Percentiles rank a stretch among this genome's conserved stretches.
Conservation (phyloP, 352 stramenopile species). For the Pythium scleroteichum region DNA sequence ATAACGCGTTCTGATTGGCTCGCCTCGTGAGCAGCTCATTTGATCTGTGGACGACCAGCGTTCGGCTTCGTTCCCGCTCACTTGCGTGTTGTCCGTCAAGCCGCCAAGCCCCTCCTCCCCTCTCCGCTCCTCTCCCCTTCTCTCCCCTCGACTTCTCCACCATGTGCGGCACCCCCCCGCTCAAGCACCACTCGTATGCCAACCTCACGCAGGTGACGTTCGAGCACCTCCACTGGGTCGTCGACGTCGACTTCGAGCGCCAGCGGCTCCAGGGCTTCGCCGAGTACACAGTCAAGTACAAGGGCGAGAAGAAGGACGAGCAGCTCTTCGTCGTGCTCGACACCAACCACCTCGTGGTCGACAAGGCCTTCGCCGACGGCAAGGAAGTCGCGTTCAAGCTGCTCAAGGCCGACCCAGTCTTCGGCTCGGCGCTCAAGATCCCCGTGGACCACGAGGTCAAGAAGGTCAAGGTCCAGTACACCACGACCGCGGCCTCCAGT, state of each 20-base stretch:
- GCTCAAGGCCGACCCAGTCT: slow-evolving; percentile 46
- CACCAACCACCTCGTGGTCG: slow-evolving; percentile 80
- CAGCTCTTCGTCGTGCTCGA: slow-evolving; percentile 79
- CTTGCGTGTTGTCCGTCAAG: slow-evolving; percentile 19
- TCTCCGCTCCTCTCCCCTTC: background rate
- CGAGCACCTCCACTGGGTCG: slow-evolving; percentile 86
- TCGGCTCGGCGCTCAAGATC: slow-evolving; percentile 48
- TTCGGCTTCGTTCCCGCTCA: background rate
- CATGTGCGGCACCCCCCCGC: slow-evolving; percentile 23
- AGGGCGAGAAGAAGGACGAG: slow-evolving; percentile 15
- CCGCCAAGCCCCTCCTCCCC: background rate
- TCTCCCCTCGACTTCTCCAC: background rate
- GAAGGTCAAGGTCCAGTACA: slow-evolving; percentile 79
- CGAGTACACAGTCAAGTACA: slow-evolving; percentile 78
- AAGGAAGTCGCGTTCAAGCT: slow-evolving; percentile 34
- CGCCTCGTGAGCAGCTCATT: slow-evolving; percentile 15
- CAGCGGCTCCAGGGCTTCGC: slow-evolving; percentile 74
- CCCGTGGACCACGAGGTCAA: slow-evolving; percentile 37
- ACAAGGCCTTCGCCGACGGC: slow-evolving; percentile 52
- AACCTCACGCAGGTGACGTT: slow-evolving; percentile 85
- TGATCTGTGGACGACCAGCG: slow-evolving; percentile 25
- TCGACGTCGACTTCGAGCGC: slow-evolving; percentile 84
- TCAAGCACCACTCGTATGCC: slow-evolving; percentile 73
- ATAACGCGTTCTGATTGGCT: slow-evolving; percentile 14
- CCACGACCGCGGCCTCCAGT: slow-evolving; percentile 13